These are phyloP conservation scores for Fusarium torreyae DNA, from an alignment of 2,329 filamentous ascomycete species.

Conservation along the genomic window DNA sequence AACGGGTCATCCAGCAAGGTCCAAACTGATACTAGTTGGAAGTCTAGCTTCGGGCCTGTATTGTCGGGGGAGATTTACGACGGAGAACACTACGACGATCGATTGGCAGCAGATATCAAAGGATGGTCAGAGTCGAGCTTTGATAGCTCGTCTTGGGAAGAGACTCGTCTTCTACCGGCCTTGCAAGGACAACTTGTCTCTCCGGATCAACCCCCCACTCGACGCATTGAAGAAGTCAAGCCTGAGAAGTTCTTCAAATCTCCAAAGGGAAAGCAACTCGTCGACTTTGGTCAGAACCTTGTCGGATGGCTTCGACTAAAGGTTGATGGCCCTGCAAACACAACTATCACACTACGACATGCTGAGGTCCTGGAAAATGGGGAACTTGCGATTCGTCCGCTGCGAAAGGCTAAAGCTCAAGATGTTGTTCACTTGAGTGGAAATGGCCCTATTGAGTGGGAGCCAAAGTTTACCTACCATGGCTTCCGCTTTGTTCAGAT, in stretches of 20 bases:
- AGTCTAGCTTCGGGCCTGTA: conserved; percentile 51
- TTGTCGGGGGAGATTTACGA: conserved; percentile 63
- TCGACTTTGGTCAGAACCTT: conserved; percentile 73
- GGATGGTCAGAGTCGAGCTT: conserved; percentile 53
- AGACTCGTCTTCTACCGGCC: conserved; percentile 11
- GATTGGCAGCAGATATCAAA: conserved; percentile 51
- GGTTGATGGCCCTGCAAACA: conserved; percentile 55
- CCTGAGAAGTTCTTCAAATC: conserved; percentile 55
- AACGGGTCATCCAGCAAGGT: conserved; percentile 50
- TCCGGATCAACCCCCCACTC: conserved; percentile 61
- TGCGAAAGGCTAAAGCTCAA: conserved; percentile 59
- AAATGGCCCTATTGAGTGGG: neutral
- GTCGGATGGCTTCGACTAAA: conserved; percentile 65
- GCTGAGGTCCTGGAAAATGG: conserved; percentile 70
- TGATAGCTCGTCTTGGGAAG: conserved; percentile 58
- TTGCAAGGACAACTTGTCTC: conserved; percentile 40
- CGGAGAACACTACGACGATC: conserved; percentile 65
- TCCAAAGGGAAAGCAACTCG: conserved; percentile 60
- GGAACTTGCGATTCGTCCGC: conserved; percentile 57
- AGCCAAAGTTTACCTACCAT: conserved; percentile 67
- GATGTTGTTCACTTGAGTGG: conserved; percentile 52
- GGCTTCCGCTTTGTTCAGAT: conserved; percentile 69
- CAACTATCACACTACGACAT: conserved; percentile 63
- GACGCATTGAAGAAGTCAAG: conserved; percentile 48
- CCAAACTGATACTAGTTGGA: conserved; percentile 57